Conservation (phyloP, 176 grass and related monocot genomes). For the Carex myosuroides region DNA sequence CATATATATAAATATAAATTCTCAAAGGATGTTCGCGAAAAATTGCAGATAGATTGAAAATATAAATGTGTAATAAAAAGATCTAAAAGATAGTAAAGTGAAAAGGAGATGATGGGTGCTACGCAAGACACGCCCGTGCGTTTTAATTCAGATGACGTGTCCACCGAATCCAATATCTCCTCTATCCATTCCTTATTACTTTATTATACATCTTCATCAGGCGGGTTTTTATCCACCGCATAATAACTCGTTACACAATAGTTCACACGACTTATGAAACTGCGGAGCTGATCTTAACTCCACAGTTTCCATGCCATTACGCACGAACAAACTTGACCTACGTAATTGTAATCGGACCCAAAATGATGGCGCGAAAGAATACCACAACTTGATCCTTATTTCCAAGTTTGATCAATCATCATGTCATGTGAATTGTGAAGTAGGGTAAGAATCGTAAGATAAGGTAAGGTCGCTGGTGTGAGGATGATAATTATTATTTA, state of each 20-base stretch:
- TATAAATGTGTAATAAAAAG: not conserved
- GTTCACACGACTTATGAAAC: not conserved
- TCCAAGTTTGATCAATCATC: not conserved
- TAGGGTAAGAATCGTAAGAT: not conserved
- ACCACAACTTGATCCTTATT: not conserved
- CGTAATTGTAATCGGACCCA: not conserved
- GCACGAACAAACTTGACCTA: not conserved
- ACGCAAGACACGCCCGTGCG: constrained; percentile 21
- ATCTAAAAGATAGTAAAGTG: not conserved
- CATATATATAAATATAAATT: not conserved
- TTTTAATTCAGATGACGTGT: constrained; percentile 25
- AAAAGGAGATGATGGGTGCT: constrained; percentile 11
- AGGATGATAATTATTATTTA: constrained; percentile 13
- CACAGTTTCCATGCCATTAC: not conserved
- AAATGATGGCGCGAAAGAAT: not conserved
- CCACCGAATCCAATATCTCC: constrained; percentile 22
- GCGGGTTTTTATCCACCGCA: not conserved
- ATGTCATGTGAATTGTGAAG: not conserved
- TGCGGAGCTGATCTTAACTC: not conserved
- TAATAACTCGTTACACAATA: not conserved
- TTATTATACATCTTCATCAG: not conserved
- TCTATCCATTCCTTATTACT: not conserved
- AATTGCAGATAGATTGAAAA: not conserved
- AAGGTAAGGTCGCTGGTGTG: not conserved
- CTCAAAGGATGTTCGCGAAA: not conserved